phyloP scores from a whole-genome alignment of 345 rosid species.

The Gossypium herbaceum region DNA sequence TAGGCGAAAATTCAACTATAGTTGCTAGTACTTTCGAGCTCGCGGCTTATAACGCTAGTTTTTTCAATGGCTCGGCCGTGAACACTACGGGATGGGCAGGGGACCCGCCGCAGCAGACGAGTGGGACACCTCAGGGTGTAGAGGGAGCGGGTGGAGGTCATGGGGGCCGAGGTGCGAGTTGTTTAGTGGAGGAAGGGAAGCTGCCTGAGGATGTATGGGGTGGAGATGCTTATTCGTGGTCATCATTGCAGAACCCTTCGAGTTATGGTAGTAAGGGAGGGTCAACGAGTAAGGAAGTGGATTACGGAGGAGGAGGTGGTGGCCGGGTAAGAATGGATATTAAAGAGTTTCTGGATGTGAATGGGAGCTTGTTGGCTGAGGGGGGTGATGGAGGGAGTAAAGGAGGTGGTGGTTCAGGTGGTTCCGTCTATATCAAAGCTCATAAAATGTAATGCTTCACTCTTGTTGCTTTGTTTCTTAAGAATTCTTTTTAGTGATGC shows the following conservation, averaged over 20 bases:
- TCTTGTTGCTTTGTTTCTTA: constrained; percentile 12
- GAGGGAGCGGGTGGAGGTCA: constrained; percentile 98
- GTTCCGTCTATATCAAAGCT: constrained; percentile 71
- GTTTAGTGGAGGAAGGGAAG: constrained; percentile 57
- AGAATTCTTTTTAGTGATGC: constrained; percentile 7
- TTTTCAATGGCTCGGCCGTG: constrained; percentile 56
- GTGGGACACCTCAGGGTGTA: constrained; percentile 87
- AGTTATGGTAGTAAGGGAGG: constrained; percentile 94
- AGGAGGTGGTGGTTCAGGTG: constrained; percentile 99
- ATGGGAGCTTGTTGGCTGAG: constrained; percentile 72
- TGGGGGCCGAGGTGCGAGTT: constrained; percentile 94
- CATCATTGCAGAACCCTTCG: constrained; percentile 60
- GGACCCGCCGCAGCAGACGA: constrained; percentile 82
- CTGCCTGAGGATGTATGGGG: constrained; percentile 98
- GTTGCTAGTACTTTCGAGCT: constrained; percentile 68
- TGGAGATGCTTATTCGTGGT: constrained; percentile 97
- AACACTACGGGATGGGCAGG: constrained; percentile 87
- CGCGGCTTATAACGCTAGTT: constrained; percentile 62
- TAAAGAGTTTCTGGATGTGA: constrained; percentile 44
- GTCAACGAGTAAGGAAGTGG: constrained; percentile 77
- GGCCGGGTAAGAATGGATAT: constrained; percentile 66
- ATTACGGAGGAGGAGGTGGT: constrained; percentile 93
- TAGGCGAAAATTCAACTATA: constrained; percentile 62
- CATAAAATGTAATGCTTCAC: constrained; percentile 66
- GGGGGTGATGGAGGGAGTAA: constrained; percentile 67